Evolutionary conservation across 805 yeast genomes (phyloP), one percentile per base, ranked within the genome.

Genomic region (Yamadazyma scolyti): DNA sequence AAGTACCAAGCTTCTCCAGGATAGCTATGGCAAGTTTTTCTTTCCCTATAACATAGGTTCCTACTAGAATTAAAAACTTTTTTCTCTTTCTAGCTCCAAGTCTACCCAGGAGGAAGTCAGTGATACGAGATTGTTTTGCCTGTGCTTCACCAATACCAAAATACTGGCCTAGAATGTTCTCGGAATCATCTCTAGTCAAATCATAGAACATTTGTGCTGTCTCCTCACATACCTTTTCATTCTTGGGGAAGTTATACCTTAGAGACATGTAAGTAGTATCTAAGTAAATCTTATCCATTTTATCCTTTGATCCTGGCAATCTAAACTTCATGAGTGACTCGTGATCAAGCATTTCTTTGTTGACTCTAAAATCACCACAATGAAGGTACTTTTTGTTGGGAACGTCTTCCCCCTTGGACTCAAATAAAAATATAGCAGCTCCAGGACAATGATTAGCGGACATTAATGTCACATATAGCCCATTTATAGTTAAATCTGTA

Each of bases 371-470:
- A 58, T 93, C 98, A 2, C 98, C 98, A 31, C 97, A 88, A 54
- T 93, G 98, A 19, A 93, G 57, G 4, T 70, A 65, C 24, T 56
- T 57, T 11, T 54, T 50, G 3, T 37, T 34, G 1, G 40, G 31
- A 0, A 54, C 52, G 4, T 39, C 43, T n/a, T 33, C 27, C 0
- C 60, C 42, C 12, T 51, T 52, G 3, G 70, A 56, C 45, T 79
- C 81, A 46, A 86, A 82, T 9, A 88, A 56, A 37, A 89, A 83
- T 0, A 93, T 73, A 0, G 77, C 86, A 3, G 97, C 86, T 2
- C 98, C 98, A 1, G 98, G 98, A 56, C 98, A 93, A 57, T 93
- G 98, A 46, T 93, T 90, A 0, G 97, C 98, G 44, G 85, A 88
- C 5, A 82, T 56, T 9, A 79, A 63, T 0, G 78, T 72, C 0